These are phyloP conservation scores for Hypoxylon cercidicola DNA, from an alignment of 495 filamentous ascomycete genomes.

Conservation along the genomic window DNA sequence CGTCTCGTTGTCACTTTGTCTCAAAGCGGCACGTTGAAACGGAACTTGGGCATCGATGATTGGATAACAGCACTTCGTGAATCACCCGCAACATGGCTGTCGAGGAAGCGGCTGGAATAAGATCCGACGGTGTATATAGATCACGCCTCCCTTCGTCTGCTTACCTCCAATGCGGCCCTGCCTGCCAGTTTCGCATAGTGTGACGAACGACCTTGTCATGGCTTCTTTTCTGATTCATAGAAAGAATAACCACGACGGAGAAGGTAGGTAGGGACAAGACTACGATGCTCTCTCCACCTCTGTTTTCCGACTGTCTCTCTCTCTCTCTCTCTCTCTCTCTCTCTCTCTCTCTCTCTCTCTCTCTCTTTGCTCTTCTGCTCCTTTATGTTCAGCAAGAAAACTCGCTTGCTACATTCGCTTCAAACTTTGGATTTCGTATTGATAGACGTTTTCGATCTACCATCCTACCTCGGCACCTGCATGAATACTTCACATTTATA, in stretches of 20 bases:
- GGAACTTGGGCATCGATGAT: background rate
- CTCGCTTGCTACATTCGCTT: slow-evolving; percentile 3
- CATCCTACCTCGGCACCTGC: no score
- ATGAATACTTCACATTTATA: background rate
- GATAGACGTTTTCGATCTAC: no score
- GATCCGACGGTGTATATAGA: background rate
- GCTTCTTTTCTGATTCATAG: slow-evolving; percentile 10
- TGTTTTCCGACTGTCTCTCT: background rate
- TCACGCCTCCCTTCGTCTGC: slow-evolving; percentile 20
- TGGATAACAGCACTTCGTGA: background rate
- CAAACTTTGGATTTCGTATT: background rate
- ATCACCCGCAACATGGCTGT: background rate
- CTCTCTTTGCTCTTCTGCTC: no score
- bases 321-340: background rate
- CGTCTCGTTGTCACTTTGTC: background rate
- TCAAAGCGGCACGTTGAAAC: background rate
- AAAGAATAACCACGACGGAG: slow-evolving; percentile 14
- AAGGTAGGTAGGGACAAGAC: background rate
- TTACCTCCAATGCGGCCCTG: slow-evolving; percentile 8
- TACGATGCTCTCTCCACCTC: background rate
- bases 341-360: no score
- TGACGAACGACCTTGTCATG: slow-evolving; percentile 11
- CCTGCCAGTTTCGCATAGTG: slow-evolving; percentile 8
- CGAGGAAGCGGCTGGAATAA: background rate
- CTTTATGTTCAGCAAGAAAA: background rate